Evolutionary conservation across 1,284 basidiomycete species (phyloP).

Genomic region (Naganishia sp.): DNA sequence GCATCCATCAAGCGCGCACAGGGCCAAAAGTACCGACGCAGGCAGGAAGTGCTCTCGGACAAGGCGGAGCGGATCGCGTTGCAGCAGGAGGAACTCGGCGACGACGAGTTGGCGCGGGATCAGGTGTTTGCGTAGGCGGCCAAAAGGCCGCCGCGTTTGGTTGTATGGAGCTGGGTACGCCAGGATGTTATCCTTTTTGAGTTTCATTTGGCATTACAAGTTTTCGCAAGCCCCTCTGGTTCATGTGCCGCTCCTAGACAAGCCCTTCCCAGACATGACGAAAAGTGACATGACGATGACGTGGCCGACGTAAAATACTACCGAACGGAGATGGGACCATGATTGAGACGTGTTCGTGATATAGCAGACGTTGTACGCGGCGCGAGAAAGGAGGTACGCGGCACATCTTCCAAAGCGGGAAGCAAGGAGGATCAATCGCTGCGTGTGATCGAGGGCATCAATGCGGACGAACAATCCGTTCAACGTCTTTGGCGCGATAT

Average conservation of each 20-base stretch:
- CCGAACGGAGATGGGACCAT: slow-evolving; percentile 5
- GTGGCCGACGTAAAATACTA: slow-evolving; percentile 19
- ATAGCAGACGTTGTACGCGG: slow-evolving; percentile 6
- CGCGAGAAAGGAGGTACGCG: slow-evolving; percentile 11
- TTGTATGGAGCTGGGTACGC: not conserved
- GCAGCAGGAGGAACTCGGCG: slow-evolving; percentile 62
- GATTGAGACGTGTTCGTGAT: slow-evolving; percentile 5
- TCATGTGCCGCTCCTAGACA: not conserved
- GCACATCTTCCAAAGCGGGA: not conserved
- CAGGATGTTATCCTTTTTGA: not conserved
- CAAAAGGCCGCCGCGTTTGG: too few relatives aligned
- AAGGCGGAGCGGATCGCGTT: slow-evolving; percentile 66
- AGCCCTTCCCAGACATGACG: not conserved
- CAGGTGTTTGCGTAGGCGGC: slow-evolving; percentile 76
- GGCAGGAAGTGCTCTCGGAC: slow-evolving; percentile 77
- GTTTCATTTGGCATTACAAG: not conserved
- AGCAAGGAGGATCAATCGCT: too few relatives aligned
- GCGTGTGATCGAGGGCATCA: not conserved
- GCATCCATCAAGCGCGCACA: slow-evolving; percentile 70
- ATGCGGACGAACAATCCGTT: slow-evolving; percentile 1
- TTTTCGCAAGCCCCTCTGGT: not conserved
- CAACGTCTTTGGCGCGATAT: not conserved
- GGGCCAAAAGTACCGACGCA: slow-evolving; percentile 74
- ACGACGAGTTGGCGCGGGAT: slow-evolving; percentile 78
- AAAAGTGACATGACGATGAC: slow-evolving; percentile 9